A percentile compares a stretch with the other conserved stretches of the same genome.
Evolutionary conservation across 495 filamentous ascomycete species (phyloP).

Genomic region (Neurospora africana): DNA sequence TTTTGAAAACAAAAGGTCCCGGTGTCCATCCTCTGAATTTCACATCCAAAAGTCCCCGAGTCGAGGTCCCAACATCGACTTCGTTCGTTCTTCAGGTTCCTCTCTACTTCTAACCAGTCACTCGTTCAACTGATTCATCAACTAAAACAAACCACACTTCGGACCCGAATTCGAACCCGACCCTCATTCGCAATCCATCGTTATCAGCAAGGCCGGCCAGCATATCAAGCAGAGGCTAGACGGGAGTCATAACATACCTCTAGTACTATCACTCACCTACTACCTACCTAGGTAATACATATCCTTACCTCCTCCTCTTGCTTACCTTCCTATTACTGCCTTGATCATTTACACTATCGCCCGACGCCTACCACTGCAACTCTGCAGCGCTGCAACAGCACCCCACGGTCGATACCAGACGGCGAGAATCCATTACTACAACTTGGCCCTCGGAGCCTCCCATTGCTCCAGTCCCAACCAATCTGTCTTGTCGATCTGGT

Average conservation of each 20-base stretch:
- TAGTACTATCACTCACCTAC: background rate
- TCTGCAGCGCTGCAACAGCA: background rate
- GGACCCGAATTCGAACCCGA: background rate
- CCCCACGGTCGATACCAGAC: background rate
- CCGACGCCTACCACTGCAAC: background rate
- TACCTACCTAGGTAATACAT: background rate
- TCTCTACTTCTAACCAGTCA: background rate
- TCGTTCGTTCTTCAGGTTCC: background rate
- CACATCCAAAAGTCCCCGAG: background rate
- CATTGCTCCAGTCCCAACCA: background rate
- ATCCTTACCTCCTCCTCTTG: background rate
- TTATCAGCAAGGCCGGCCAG: background rate
- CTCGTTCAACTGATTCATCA: background rate
- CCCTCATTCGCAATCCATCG: background rate
- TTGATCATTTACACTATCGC: background rate
- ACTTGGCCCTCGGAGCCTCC: background rate
- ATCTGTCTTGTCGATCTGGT: background rate
- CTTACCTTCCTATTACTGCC: background rate
- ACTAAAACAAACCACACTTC: background rate
- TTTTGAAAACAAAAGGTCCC: background rate
- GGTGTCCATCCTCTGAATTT: background rate
- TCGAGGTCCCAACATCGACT: background rate
- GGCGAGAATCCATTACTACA: background rate
- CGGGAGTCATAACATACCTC: background rate
- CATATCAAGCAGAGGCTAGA: background rate